Evolutionary conservation across 2,329 filamentous ascomycete genomes (phyloP).

Genomic region (Diaporthe sp.): DNA sequence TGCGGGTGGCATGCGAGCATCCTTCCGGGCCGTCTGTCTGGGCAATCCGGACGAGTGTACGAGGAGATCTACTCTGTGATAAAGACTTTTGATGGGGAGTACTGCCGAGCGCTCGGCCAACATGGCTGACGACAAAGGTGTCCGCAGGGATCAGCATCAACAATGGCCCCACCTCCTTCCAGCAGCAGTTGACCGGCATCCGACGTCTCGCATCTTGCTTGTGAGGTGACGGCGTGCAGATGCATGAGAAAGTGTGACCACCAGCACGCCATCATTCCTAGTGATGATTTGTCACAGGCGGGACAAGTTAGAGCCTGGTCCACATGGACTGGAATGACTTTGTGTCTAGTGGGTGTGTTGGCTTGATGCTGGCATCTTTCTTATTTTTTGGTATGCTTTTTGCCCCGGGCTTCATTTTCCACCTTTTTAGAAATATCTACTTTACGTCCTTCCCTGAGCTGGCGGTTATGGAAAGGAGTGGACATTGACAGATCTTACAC

Average conservation of each 20-base stretch:
- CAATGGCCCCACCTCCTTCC: not conserved
- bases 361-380: not conserved
- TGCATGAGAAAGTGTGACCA: not conserved
- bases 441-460: not conserved
- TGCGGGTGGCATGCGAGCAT: not conserved
- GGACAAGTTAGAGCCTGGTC: not conserved
- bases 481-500: not conserved
- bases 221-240: constrained; percentile 3
- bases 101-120: not conserved
- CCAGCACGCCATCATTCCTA: not conserved
- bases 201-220: not conserved
- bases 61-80: not conserved
- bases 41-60: not conserved
- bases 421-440: not conserved
- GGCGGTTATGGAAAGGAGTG: no score
- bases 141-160: not conserved
- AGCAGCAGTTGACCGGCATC: not conserved
- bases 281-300: not conserved
- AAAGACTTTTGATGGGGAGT: not conserved
- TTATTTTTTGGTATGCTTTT: no score
- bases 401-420: no score
- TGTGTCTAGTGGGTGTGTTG: not conserved
- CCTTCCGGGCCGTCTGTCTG: not conserved
- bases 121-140: not conserved
- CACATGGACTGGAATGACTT: not conserved